Evolutionary conservation across 441 rosid genomes (phyloP), one percentile per base, ranked within the genome.

Genomic region (Erodium texanum): DNA sequence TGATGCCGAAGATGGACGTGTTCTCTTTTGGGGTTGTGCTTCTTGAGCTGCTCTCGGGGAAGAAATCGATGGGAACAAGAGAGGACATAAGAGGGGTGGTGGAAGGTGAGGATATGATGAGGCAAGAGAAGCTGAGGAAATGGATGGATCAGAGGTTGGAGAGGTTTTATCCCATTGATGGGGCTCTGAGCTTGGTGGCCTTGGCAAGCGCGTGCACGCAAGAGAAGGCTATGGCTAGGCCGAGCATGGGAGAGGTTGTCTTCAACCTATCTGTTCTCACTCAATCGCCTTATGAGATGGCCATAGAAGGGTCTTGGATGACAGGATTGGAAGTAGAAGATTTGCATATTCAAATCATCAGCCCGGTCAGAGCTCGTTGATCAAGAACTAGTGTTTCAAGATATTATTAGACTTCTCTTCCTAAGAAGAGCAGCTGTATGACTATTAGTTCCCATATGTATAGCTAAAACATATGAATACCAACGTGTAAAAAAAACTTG

Each of bases 91-190:
- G 71, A 52, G 78, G 29, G 54, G 71, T 81, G 45, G 23, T 84
- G 69, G 85, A 72, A 64, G 73, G n/a, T 32, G 82, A 67, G 59
- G 86, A 76, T 66, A 72, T 69, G 71, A 72, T 69, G 71, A 77
- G 77, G 63, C 83, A 61, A 45, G 78, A 82, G 73, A 80, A 70
- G 71, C 66, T 86, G 24, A 77, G 78, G 56, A 83, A 68, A 52
- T 83, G 90, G 90, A 81, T 88, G 79, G 93, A 84, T 73, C 86
- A 84, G 1, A 77, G 71, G 63, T 74, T 86, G 82, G 83, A 81
- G 68, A 71, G 79, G 68, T 77, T 78, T 64, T 86, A 80, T 69
- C 82, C 85, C 27, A 71, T 77, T 24, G 84, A 86, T 14, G 78
- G 76, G 64, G 87, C 86, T 18, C 75, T 84, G 38, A 80, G 81